Base-by-base conservation (phyloP, 2,329 filamentous ascomycete species). In the Helicocarpus griseus region DNA sequence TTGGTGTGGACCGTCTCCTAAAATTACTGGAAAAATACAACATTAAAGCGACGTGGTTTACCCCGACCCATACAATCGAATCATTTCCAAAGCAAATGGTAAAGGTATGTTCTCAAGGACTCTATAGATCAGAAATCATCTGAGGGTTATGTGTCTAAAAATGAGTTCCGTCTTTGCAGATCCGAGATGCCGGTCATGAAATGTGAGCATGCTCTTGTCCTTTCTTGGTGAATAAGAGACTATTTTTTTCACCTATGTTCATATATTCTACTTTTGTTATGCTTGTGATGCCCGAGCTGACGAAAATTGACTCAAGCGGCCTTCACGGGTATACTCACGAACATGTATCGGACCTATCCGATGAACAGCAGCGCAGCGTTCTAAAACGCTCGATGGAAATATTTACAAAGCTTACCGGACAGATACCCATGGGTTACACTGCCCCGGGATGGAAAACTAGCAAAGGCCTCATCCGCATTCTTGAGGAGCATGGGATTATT, bases 121-220 rank as follows among this genome's bases (percentile, higher is more conserved):
- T 35, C 5, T 14, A 9, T 35, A 9, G 9, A 35, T 35, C 31
- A 35, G 31, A 3, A 14, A 9, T 35, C 31, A 4, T 35, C 9
- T 11, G 9, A 35, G 9, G 9, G 9, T 35, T 11, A 11, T 14
- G 31, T 35, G n/a, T 35, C 31, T 14, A 35, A 11, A 9, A 35
- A 35, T 14, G 6, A 7, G 31, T 35, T 35, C n/a, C n/a, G 31
- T 11, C 31, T 35, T 35, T 35, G 31, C 24, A 48, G 29, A n/a
- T 19, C 14, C 31, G 35, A 22, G 14, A 62, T 14, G 31, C 22
- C 17, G 22, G 28, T 6, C 28, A 47, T 29, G 44, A 29, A 14
- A 31, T 47, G 13, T 29, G 26, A 29, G 22, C 22, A 24, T n/a
- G n/a, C n/a, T n/a, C n/a, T n/a, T n/a, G n/a, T n/a, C n/a, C n/a